These are phyloP conservation scores for Pseudisothecium myosuroides DNA, from an alignment of 225 moss, liverwort and hornwort genomes.

Conservation along the genomic window DNA sequence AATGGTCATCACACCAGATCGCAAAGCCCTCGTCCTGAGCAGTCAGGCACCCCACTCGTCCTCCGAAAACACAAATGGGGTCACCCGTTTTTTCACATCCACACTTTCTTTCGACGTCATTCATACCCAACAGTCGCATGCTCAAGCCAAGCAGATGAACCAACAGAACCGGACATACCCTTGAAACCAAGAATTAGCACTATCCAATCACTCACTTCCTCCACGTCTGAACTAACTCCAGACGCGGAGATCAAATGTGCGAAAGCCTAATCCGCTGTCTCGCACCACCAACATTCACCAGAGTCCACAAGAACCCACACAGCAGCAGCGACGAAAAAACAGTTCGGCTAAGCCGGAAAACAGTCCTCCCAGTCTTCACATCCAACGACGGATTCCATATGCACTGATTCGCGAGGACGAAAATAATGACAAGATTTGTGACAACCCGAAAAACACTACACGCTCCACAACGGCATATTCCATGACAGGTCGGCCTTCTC, in stretches of 20 bases:
- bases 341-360: not conserved
- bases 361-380: not conserved
- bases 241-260: not conserved
- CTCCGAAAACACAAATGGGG: not conserved
- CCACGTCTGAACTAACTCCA: not conserved
- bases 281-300: not conserved
- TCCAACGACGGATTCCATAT: not conserved
- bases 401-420: not conserved
- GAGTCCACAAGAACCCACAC: not conserved
- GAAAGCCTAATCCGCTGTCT: not conserved
- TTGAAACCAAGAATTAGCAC: not conserved
- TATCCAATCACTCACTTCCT: not conserved
- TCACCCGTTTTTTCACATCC: not conserved
- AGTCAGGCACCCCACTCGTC: not conserved
- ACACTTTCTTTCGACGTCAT: not conserved
- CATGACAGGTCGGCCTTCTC: not conserved
- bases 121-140: not conserved
- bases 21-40: not conserved
- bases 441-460: not conserved
- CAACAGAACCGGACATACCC: not conserved
- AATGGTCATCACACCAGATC: not conserved
- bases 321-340: not conserved
- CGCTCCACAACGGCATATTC: not conserved
- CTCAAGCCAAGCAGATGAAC: not conserved
- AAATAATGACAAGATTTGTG: not conserved